Evolutionary conservation across 2,329 filamentous ascomycete species (phyloP).

Genomic region (Podosphaera xanthii): DNA sequence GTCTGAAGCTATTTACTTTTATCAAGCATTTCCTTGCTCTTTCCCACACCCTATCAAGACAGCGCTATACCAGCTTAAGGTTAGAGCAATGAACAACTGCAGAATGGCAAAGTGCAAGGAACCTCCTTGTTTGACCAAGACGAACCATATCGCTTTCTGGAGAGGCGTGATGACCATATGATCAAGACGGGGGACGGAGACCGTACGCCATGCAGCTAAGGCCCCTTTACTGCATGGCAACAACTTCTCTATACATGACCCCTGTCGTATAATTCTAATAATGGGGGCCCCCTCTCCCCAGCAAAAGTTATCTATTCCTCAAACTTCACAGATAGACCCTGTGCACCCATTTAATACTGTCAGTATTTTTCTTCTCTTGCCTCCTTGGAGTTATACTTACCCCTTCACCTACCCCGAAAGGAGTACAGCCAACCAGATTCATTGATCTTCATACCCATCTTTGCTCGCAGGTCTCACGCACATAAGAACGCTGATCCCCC

Average conservation of each 20-base stretch:
- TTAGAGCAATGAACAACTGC: too few relatives aligned
- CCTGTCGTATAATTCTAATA: neutral
- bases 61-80: too few relatives aligned
- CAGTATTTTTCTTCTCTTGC: neutral
- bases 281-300: neutral
- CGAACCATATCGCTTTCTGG: too few relatives aligned
- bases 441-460: neutral
- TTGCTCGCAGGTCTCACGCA: neutral
- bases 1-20: too few relatives aligned
- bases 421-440: neutral
- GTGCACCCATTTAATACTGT: neutral
- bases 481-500: constrained; percentile 2
- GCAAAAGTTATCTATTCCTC: neutral
- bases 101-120: too few relatives aligned
- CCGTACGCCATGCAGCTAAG: constrained; percentile 1
- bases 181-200: neutral
- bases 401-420: neutral
- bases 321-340: neutral
- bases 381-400: neutral
- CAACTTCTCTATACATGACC: neutral
- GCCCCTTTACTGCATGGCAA: neutral
- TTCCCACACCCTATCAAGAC: too few relatives aligned
- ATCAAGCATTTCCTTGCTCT: too few relatives aligned
- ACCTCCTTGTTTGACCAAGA: too few relatives aligned
- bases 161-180: too few relatives aligned